Percentiles rank a stretch among this genome's conserved stretches.
phyloP scores from a whole-genome alignment of 768 basidiomycete species.

The Tephrocybe sp. region DNA sequence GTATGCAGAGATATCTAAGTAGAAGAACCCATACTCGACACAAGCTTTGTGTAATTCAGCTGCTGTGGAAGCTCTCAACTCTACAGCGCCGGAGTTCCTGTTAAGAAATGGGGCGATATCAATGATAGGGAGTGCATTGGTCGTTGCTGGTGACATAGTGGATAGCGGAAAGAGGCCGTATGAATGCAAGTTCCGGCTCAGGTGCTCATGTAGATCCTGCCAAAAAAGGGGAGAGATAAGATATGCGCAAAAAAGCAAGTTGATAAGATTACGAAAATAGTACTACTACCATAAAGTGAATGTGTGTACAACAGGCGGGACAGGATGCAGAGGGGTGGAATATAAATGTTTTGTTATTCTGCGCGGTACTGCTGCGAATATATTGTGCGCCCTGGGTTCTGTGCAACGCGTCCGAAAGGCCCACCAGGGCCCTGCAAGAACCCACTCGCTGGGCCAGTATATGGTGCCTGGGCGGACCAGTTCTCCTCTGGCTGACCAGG shows the following conservation, averaged over 20 bases:
- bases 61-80: constrained; percentile 43
- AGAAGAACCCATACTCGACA: constrained; percentile 85
- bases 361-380: constrained; percentile 43
- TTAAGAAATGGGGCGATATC: constrained; percentile 64
- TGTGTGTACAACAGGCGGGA: not conserved
- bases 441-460: constrained; percentile 49
- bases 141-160: constrained; percentile 10
- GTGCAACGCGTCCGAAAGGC: constrained; percentile 37
- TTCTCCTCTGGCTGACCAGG: constrained; percentile 16
- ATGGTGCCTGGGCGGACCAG: constrained; percentile 31
- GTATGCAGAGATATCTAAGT: constrained; percentile 67
- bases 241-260: constrained; percentile 7
- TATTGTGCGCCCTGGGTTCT: constrained; percentile 61
- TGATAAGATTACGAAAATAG: constrained; percentile 21
- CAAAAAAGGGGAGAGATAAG: constrained; percentile 11
- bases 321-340: not conserved
- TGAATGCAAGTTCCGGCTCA: not conserved
- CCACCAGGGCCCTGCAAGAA: constrained; percentile 43
- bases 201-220: too few relatives aligned
- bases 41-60: constrained; percentile 71
- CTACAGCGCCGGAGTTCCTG: constrained; percentile 26
- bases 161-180: not conserved
- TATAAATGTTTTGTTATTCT: constrained; percentile 11
- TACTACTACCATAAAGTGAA: constrained; percentile 3
- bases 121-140: constrained; percentile 61